Evolutionary conservation across 2,329 filamentous ascomycete genomes (phyloP).

Genomic region (Penicillium sp.): DNA sequence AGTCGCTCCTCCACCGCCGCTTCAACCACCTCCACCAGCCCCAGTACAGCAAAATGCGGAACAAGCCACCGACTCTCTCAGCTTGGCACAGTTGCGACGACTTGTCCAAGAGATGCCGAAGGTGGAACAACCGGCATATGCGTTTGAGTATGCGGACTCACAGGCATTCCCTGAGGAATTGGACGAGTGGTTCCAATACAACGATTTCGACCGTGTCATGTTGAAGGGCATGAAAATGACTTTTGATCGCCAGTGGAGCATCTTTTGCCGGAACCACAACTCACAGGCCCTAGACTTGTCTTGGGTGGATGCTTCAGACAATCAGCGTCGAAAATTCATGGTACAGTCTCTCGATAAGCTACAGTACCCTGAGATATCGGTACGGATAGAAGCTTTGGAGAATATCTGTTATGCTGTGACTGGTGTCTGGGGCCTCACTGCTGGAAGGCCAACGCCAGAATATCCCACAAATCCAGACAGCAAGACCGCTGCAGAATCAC

Average conservation of each 20-base stretch:
- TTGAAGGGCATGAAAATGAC: conserved; percentile 72
- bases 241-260: conserved; percentile 75
- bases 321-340: conserved; percentile 47
- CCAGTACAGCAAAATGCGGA: conserved; percentile 41
- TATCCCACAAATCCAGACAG: conserved; percentile 33
- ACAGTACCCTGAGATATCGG: conserved; percentile 39
- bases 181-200: conserved; percentile 97
- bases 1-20: conserved; percentile 42
- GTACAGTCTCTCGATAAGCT: conserved; percentile 38
- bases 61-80: conserved; percentile 66
- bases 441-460: conserved; percentile 45
- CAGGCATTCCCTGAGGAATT: conserved; percentile 81
- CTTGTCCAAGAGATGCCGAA: conserved; percentile 74
- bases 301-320: conserved; percentile 67
- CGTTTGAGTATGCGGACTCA: conserved; percentile 76
- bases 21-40: conserved; percentile 48
- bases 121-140: conserved; percentile 72
- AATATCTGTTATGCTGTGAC: conserved; percentile 57
- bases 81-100: conserved; percentile 69
- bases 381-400: conserved; percentile 48
- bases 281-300: conserved; percentile 45
- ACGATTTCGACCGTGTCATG: conserved; percentile 79
- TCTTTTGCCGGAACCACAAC: conserved; percentile 45
- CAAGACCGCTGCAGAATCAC: conserved; percentile 41
- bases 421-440: conserved; percentile 70